Percentiles rank a stretch among this genome's conserved stretches.
phyloP scores from a whole-genome alignment of 148 eudicot genomes.

The Polygonum aviculare region DNA sequence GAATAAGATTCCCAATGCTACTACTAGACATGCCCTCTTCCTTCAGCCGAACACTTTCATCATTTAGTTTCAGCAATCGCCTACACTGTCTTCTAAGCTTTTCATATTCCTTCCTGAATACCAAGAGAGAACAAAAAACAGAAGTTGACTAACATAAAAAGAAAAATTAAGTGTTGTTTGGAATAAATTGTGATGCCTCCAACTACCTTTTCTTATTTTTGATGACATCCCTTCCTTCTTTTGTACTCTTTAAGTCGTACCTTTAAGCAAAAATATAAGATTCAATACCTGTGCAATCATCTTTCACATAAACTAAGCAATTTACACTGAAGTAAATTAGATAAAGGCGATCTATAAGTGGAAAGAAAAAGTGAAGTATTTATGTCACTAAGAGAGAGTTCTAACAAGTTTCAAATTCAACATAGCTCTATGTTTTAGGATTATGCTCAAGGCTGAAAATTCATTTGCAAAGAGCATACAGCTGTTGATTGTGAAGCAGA shows the following conservation, averaged over 20 bases:
- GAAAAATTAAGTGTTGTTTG: not conserved
- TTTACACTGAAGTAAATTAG: not conserved
- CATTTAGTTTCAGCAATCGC: conserved; percentile 9
- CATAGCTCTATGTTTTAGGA: not conserved
- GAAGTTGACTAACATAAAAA: not conserved
- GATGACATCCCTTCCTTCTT: conserved; percentile 33
- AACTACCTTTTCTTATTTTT: conserved; percentile 34
- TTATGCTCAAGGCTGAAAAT: not conserved
- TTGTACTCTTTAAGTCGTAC: conserved; percentile 41
- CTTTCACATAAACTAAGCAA: not conserved
- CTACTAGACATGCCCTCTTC: conserved; percentile 21
- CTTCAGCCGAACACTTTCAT: conserved; percentile 14
- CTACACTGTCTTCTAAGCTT: conserved; percentile 33
- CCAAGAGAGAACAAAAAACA: not conserved
- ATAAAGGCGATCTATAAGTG: not conserved
- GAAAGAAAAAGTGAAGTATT: not conserved
- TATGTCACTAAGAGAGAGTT: not conserved
- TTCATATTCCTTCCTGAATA: conserved; percentile 33
- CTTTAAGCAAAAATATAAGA: conserved; percentile 19
- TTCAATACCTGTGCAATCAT: not conserved
- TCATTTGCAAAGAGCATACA: not conserved
- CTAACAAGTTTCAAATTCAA: not conserved
- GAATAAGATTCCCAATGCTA: conserved; percentile 22
- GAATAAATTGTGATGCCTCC: not conserved
- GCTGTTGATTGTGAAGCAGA: not conserved